Evolutionary conservation across 495 filamentous ascomycete genomes (phyloP), one percentile per base, ranked within the genome.

Genomic region (Pyrenula aspistea): DNA sequence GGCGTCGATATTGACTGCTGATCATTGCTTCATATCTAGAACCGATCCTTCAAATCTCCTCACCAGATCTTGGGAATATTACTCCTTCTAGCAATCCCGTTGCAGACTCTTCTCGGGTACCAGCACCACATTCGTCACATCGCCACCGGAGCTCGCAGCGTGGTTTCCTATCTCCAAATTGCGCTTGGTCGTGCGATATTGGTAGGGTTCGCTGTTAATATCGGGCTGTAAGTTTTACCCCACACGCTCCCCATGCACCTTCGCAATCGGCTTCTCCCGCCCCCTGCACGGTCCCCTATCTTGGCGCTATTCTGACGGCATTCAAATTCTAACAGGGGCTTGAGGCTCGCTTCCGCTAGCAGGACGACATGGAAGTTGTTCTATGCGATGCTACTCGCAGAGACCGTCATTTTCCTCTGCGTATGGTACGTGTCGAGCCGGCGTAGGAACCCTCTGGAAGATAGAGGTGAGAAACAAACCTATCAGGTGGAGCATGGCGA

Each of bases 91-190:
- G 31, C 31, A 42, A 4, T 42, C 74, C 42, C 65, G 63, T 36
- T 64, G 63, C 47, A 77, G 55, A 56, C 65, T 69, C 60, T 72
- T 69, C 22, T 69, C 65, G 12, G 69, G 62, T 42, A 42, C 31
- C 31, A 42, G 8, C 31, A 15, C 31, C 31, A 42, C 31, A 4
- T 8, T 4, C 31, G 15, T 15, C 31, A 42, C 31, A 4, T 42
- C 31, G 31, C 31, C 31, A 42, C 31, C 31, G 31, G 31, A 4
- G 31, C 31, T 8, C 31, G 15, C 31, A 42, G 31, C 31, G 15
- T 15, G 31, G 8, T 42, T 15, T 42, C 31, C 15, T 15, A 42
- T 15, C 15, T 42, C 31, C 31, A 42, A 4, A 42, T 15, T 15
- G 15, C 8, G 8, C 31, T 42, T 15, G 31, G 31, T 15, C 31